Evolutionary conservation across 495 filamentous ascomycete species (phyloP).

Genomic region (Neurospora tetraspora): DNA sequence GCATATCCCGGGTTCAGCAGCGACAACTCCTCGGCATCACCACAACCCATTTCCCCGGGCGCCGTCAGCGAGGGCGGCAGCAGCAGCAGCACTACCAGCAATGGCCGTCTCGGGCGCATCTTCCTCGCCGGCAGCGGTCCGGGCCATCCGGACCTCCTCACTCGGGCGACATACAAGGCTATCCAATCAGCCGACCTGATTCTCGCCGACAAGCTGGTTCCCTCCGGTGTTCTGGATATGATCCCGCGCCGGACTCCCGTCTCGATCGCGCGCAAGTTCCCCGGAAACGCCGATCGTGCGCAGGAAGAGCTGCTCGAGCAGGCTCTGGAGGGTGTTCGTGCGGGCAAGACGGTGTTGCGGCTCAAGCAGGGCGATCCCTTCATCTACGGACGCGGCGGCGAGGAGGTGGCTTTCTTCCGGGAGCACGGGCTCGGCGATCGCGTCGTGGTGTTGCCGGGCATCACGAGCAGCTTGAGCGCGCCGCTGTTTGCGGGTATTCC

Average conservation of each 20-base stretch:
- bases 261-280: slow-evolving; percentile 92
- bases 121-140: slow-evolving; percentile 90
- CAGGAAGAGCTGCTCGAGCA: slow-evolving; percentile 83
- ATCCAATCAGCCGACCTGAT: slow-evolving; percentile 78
- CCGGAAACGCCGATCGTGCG: slow-evolving; percentile 87
- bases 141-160: slow-evolving; percentile 84
- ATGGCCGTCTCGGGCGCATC: slow-evolving; percentile 47
- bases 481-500: slow-evolving; percentile 85
- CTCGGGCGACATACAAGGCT: slow-evolving; percentile 77
- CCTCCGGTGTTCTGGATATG: slow-evolving; percentile 72
- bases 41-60: not conserved
- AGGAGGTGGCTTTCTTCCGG: slow-evolving; percentile 83
- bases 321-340: slow-evolving; percentile 59
- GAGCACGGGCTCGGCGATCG: slow-evolving; percentile 48
- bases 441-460: slow-evolving; percentile 67
- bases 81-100: not conserved
- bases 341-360: slow-evolving; percentile 71
- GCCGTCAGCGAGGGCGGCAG: not conserved
- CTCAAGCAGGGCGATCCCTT: slow-evolving; percentile 97
- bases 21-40: not conserved
- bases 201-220: slow-evolving; percentile 93
- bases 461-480: slow-evolving; percentile 79
- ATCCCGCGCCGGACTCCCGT: slow-evolving; percentile 85
- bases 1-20: slow-evolving; percentile 42
- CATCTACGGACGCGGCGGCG: slow-evolving; percentile 86